Evolutionary conservation across 179 eudicot species (phyloP).

Genomic region (Beta corolliflora): DNA sequence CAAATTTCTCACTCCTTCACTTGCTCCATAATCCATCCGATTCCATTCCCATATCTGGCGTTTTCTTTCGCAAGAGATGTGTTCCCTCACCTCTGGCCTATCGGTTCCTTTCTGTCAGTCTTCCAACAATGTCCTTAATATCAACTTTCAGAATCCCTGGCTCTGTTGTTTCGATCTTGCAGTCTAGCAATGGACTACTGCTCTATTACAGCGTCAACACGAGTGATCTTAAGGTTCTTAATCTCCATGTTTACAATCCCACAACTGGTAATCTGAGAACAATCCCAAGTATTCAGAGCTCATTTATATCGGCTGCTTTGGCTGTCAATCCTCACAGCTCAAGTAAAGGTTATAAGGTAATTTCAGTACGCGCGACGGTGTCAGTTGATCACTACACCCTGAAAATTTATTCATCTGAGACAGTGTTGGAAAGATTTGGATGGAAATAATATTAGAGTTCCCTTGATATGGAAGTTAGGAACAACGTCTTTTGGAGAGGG

Average conservation of each 20-base stretch:
- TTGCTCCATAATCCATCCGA: background rate
- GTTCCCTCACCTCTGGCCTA: background rate
- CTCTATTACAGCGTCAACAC: background rate
- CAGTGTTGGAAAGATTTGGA: constrained; percentile 6
- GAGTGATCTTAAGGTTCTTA: background rate
- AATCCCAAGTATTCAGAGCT: background rate
- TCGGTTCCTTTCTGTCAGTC: background rate
- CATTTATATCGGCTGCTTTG: background rate
- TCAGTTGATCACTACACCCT: background rate
- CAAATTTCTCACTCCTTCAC: background rate
- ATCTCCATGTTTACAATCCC: constrained; percentile 9
- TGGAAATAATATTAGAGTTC: no score
- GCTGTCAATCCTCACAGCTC: background rate
- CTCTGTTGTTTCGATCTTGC: background rate
- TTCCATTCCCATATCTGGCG: background rate
- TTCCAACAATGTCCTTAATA: background rate
- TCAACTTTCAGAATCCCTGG: background rate
- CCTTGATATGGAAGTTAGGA: background rate
- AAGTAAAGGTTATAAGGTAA: background rate
- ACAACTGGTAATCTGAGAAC: constrained; percentile 1
- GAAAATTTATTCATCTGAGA: background rate
- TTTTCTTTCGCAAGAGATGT: background rate
- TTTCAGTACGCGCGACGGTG: background rate
- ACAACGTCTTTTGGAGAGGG: background rate
- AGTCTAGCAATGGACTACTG: background rate